These are phyloP conservation scores for Fusarium odoratissimum DNA, from an alignment of 2,329 filamentous ascomycete species.

Conservation along the genomic window DNA sequence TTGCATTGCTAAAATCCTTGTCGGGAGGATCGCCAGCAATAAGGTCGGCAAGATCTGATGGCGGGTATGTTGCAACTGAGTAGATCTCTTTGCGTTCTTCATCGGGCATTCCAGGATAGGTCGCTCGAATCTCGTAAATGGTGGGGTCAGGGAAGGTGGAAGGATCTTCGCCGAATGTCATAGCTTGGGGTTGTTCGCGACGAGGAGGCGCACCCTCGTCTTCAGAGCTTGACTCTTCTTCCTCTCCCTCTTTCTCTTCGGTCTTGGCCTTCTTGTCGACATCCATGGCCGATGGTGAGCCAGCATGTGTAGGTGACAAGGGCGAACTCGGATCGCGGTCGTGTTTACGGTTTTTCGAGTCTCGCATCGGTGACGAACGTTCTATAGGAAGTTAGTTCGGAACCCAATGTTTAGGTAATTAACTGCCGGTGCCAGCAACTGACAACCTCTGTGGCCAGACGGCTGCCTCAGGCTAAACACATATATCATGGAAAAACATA, in stretches of 20 bases:
- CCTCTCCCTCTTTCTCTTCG: slow-evolving; percentile 46
- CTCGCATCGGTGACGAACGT: slow-evolving; percentile 65
- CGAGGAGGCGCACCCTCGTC: slow-evolving; percentile 71
- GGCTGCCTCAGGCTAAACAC: not conserved
- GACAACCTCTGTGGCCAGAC: not conserved
- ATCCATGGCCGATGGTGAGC: slow-evolving; percentile 67
- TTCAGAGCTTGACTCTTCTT: slow-evolving; percentile 63
- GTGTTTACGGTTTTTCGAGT: slow-evolving; percentile 62
- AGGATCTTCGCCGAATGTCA: slow-evolving; percentile 93
- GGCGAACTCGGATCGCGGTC: slow-evolving; percentile 68
- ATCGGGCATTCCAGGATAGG: slow-evolving; percentile 79
- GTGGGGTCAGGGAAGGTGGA: slow-evolving; percentile 92
- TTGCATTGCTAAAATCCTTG: slow-evolving; percentile 94
- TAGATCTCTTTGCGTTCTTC: slow-evolving; percentile 91
- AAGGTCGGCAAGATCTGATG: slow-evolving; percentile 81
- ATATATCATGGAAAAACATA: slow-evolving; percentile 35
- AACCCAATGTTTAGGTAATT: not conserved
- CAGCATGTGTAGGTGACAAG: slow-evolving; percentile 65
- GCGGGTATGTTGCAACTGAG: slow-evolving; percentile 86
- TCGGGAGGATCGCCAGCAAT: slow-evolving; percentile 92
- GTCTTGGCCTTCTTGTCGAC: slow-evolving; percentile 63
- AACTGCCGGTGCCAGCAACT: slow-evolving; percentile 16
- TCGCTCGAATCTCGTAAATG: slow-evolving; percentile 88
- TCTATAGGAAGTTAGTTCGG: slow-evolving; percentile 52
- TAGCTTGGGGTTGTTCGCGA: slow-evolving; percentile 77